These are phyloP conservation scores for Scolecobasidium constrictum DNA, from an alignment of 2,329 filamentous ascomycete species.

Conservation along the genomic window DNA sequence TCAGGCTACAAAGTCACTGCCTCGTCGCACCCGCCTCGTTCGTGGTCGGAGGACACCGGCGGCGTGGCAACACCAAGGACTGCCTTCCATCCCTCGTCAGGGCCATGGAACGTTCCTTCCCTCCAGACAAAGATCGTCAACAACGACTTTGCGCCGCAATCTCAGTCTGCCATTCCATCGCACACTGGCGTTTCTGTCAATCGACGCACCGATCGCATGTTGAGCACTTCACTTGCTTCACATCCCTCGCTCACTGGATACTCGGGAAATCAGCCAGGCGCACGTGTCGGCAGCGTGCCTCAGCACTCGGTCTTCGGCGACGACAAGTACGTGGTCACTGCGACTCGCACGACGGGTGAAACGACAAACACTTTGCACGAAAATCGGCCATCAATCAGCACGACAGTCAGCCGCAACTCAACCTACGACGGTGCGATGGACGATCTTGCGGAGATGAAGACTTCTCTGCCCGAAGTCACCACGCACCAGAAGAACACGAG, in stretches of 20 bases:
- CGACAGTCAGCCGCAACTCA: conserved; percentile 13
- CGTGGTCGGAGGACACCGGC: conserved; percentile 1
- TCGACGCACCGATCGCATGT: conserved; percentile 1
- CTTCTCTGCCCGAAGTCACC: no score
- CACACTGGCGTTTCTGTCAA: not conserved
- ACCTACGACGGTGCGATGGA: conserved; percentile 26
- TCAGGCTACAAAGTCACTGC: not conserved
- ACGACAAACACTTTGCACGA: conserved; percentile 14
- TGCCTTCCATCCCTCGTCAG: not conserved
- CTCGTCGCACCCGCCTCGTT: conserved; percentile 1
- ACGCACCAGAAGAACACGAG: not conserved
- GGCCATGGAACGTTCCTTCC: conserved; percentile 3
- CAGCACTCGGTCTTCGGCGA: conserved; percentile 7
- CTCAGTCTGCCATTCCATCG: not conserved
- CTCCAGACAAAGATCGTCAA: conserved; percentile 1
- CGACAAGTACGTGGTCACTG: conserved; percentile 7
- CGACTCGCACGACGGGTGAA: not conserved
- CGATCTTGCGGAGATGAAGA: conserved; percentile 21
- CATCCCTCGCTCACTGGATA: conserved; percentile 3
- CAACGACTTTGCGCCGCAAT: not conserved
- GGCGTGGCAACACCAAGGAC: conserved; percentile 1
- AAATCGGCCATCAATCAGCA: conserved; percentile 19
- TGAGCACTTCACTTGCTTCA: conserved; percentile 1
- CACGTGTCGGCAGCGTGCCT: conserved; percentile 5
- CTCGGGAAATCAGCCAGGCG: not conserved